Conservation (phyloP, 257 asterid genomes). For the Nemophila menziesii region DNA sequence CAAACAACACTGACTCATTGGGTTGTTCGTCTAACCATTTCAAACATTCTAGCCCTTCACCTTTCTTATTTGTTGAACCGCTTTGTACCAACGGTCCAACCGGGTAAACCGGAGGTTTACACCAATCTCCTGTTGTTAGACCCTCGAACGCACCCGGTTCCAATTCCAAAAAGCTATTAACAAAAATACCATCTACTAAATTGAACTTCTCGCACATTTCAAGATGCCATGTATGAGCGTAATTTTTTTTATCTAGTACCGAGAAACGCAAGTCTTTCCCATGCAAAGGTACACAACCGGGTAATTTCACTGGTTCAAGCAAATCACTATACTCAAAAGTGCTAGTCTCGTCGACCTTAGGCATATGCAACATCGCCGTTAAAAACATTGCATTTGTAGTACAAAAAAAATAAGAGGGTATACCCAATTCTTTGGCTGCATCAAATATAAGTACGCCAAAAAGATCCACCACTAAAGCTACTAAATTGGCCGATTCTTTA, state of each 20-base stretch:
- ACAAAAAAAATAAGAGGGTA: conserved; percentile 38
- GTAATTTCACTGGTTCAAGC: conserved; percentile 37
- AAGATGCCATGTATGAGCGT: conserved; percentile 45
- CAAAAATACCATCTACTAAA: conserved; percentile 51
- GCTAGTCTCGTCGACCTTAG: conserved; percentile 31
- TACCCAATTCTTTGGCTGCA: conserved; percentile 28
- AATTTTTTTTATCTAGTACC: conserved; percentile 45
- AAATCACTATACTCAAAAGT: conserved; percentile 41
- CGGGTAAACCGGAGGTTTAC: conserved; percentile 41
- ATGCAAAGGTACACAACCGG: conserved; percentile 51
- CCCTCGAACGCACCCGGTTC: conserved; percentile 42
- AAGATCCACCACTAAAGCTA: conserved; percentile 60
- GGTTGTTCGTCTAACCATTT: conserved; percentile 32
- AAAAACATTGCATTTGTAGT: conserved; percentile 51
- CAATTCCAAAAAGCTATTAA: conserved; percentile 46
- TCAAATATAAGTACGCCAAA: conserved; percentile 71
- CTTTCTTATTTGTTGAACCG: too few species aligned
- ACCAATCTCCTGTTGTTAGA: conserved; percentile 16
- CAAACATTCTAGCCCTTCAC: conserved; percentile 4
- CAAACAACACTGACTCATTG: conserved; percentile 18
- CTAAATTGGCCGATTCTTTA: conserved; percentile 5
- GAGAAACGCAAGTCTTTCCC: conserved; percentile 55
- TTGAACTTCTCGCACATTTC: conserved; percentile 35
- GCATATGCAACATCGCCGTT: conserved; percentile 37
- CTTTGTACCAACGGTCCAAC: conserved; percentile 51